Conservation (phyloP, 208 protist species). For the Wallacemonas sp. region DNA sequence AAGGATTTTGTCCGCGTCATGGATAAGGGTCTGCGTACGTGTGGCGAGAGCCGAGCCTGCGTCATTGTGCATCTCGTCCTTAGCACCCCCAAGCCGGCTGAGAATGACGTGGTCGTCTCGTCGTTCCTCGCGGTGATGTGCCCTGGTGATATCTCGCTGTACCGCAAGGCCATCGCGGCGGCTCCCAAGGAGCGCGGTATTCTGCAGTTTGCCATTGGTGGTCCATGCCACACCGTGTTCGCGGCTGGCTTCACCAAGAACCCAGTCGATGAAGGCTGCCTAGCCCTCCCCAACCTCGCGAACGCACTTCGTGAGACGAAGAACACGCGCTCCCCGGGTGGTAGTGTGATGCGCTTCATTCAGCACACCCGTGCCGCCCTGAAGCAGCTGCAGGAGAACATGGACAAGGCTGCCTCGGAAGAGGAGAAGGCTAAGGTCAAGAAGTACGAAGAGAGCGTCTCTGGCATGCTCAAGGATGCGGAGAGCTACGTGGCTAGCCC, state of each 20-base stretch:
- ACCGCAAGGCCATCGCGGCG: conserved; percentile 21
- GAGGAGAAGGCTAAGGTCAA: conserved; percentile 32
- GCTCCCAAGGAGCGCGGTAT: conserved; percentile 27
- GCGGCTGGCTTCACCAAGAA: conserved; percentile 22
- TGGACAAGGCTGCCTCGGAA: conserved; percentile 15
- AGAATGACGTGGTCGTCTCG: conserved; percentile 34
- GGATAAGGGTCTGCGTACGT: conserved; percentile 30
- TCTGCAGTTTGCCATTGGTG: conserved; percentile 30
- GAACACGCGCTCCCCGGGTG: conserved; percentile 21
- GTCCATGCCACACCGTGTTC: conserved; percentile 37
- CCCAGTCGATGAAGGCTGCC: conserved; percentile 39
- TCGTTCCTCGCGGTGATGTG: conserved; percentile 33
- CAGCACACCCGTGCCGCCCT: conserved; percentile 23
- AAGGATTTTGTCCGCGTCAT: conserved; percentile 32
- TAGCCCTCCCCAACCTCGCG: conserved; percentile 24
- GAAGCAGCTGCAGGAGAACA: conserved; percentile 17
- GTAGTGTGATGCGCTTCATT: conserved; percentile 38
- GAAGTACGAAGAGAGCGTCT: conserved; percentile 28
- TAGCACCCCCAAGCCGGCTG: conserved; percentile 21
- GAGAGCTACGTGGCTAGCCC: conserved; percentile 32
- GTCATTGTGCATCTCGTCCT: conserved; percentile 47
- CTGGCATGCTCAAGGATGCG: conserved; percentile 20
- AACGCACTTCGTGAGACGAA: conserved; percentile 19
- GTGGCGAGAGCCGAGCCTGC: conserved; percentile 36
- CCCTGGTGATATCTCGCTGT: conserved; percentile 30